phyloP scores from a whole-genome alignment of 805 yeast species.

The Maudiozyma barnettii region DNA sequence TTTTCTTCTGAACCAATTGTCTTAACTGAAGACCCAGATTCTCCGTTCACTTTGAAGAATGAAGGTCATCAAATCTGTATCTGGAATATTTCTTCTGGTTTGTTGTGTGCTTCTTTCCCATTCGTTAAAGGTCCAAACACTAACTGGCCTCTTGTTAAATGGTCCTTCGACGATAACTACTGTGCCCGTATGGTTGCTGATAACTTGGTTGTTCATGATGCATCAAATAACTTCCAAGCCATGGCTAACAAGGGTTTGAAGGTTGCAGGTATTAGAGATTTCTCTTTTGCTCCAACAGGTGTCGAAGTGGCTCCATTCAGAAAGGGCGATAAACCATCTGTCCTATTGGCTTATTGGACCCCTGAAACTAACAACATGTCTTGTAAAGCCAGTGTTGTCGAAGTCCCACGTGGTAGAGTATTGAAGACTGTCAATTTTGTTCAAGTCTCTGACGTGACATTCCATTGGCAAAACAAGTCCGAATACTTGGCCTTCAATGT shows the following conservation, averaged over 20 bases:
- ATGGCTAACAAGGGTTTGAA: constrained; percentile 79
- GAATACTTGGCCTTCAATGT: constrained; percentile 84
- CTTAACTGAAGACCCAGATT: constrained; percentile 48
- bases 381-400: constrained; percentile 87
- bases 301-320: constrained; percentile 53
- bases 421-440: constrained; percentile 87
- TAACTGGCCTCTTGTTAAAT: constrained; percentile 94
- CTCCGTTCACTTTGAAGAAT: constrained; percentile 78
- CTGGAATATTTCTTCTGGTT: constrained; percentile 82
- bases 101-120: constrained; percentile 84
- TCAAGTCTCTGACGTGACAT: constrained; percentile 82
- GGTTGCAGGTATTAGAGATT: constrained; percentile 77
- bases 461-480: constrained; percentile 91
- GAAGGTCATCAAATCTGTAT: constrained; percentile 90
- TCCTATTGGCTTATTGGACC: constrained; percentile 87
- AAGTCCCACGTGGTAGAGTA: constrained; percentile 71
- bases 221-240: constrained; percentile 61
- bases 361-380: constrained; percentile 90
- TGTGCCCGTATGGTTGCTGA: constrained; percentile 94
- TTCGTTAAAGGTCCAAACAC: constrained; percentile 58
- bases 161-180: constrained; percentile 88
- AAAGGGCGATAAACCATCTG: constrained; percentile 45
- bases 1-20: constrained; percentile 78
- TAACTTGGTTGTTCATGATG: constrained; percentile 83
- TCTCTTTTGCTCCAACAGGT: constrained; percentile 90